Percentiles rank a stretch among this genome's conserved stretches.
phyloP scores from a whole-genome alignment of 495 filamentous ascomycete species.

The Sporormia fimetaria region DNA sequence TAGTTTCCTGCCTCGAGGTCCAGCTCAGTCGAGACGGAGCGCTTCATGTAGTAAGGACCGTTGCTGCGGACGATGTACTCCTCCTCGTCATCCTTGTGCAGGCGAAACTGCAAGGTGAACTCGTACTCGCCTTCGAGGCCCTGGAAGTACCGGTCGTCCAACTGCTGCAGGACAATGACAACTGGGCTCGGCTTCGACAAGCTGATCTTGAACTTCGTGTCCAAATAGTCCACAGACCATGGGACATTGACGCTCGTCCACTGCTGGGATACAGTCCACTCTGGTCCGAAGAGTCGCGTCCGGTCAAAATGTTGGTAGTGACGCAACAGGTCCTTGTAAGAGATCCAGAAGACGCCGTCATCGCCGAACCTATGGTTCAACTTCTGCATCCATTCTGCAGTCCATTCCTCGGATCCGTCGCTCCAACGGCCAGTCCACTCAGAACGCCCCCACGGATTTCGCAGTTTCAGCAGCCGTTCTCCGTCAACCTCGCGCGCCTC shows the following conservation, averaged over 20 bases:
- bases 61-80: conserved; percentile 79
- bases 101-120: conserved; percentile 67
- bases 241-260: conserved; percentile 81
- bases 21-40: conserved; percentile 73
- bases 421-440: conserved; percentile 51
- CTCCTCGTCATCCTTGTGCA: conserved; percentile 68
- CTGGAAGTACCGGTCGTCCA: conserved; percentile 75
- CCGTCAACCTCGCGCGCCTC: conserved; percentile 66
- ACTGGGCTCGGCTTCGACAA: conserved; percentile 55
- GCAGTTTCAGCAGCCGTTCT: conserved; percentile 58
- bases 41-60: conserved; percentile 55
- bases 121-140: conserved; percentile 74
- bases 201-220: conserved; percentile 66
- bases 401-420: conserved; percentile 88
- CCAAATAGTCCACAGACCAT: conserved; percentile 75
- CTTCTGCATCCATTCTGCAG: conserved; percentile 69
- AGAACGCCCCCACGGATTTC: conserved; percentile 81
- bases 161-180: conserved; percentile 71
- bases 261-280: conserved; percentile 71
- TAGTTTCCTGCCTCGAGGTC: conserved; percentile 75
- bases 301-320: conserved; percentile 77
- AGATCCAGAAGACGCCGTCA: conserved; percentile 72
- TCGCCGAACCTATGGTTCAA: conserved; percentile 78
- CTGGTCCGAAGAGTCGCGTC: conserved; percentile 74
- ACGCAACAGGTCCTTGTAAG: conserved; percentile 68